phyloP scores from a whole-genome alignment of 2,329 filamentous ascomycete species.

The Sporothrix brunneoviolacea region DNA sequence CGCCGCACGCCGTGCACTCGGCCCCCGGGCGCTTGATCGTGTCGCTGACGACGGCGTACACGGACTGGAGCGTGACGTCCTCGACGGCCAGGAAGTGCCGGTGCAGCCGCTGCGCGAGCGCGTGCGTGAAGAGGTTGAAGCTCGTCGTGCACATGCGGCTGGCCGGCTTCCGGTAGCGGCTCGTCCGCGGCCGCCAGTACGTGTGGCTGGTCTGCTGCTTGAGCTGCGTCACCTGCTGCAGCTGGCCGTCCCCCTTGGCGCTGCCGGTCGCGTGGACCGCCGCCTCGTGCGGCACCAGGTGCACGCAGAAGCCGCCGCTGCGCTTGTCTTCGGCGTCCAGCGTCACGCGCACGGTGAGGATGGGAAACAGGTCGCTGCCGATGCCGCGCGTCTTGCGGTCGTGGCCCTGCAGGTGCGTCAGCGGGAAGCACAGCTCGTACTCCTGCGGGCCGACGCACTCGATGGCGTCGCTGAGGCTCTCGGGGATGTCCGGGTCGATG shows the following conservation, averaged over 20 bases:
- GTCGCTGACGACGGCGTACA: conserved; percentile 15
- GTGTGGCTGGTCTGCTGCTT: conserved; percentile 2
- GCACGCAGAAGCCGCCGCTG: conserved; percentile 20
- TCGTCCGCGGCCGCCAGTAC: conserved; percentile 2
- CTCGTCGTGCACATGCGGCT: conserved; percentile 16
- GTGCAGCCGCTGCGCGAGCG: conserved; percentile 17
- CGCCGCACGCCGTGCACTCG: conserved; percentile 18
- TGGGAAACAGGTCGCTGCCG: conserved; percentile 13
- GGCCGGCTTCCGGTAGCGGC: background rate
- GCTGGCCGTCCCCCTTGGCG: background rate
- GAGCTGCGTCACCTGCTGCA: conserved; percentile 5
- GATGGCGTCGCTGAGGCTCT: conserved; percentile 16
- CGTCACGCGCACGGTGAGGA: conserved; percentile 20
- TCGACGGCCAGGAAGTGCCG: conserved; percentile 11
- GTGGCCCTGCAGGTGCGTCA: conserved; percentile 16
- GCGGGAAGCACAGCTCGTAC: conserved; percentile 22
- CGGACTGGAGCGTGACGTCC: background rate
- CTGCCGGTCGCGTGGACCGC: too few species aligned
- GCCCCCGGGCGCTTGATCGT: conserved; percentile 15
- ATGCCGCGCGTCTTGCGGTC: conserved; percentile 18
- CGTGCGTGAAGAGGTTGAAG: conserved; percentile 19
- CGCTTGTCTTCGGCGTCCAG: conserved; percentile 1
- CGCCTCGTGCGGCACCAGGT: conserved; percentile 17
- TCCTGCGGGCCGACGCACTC: conserved; percentile 16
- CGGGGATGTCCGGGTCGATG: conserved; percentile 16